Evolutionary conservation across 208 protist species (phyloP).

Genomic region (Crithidia acanthocephali): DNA sequence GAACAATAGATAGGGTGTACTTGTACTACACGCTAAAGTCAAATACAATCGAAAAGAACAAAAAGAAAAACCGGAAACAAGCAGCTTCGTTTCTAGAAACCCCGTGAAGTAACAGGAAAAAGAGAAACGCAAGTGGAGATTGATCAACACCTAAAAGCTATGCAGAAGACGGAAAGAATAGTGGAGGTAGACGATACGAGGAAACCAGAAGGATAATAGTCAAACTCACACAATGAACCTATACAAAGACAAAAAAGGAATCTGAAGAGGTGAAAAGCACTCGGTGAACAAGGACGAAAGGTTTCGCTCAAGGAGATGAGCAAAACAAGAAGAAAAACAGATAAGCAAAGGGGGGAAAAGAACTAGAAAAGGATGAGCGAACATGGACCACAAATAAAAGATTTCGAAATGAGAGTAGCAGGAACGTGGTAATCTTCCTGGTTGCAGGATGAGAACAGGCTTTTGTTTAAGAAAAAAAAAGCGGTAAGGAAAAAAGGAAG

Average conservation of each 20-base stretch:
- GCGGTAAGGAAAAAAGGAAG: constrained; percentile 1
- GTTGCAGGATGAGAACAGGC: constrained; percentile 13
- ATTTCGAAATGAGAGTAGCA: not conserved
- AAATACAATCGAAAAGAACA: no score
- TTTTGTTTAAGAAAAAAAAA: not conserved
- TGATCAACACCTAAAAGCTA: no score
- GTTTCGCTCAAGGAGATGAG: no score
- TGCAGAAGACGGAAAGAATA: no score
- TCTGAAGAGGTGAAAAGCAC: no score
- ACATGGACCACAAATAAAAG: constrained; percentile 7
- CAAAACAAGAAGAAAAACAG: not conserved
- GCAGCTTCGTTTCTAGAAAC: not conserved
- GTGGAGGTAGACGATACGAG: no score
- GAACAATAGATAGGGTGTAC: not conserved
- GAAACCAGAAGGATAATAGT: not conserved
- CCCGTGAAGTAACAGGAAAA: no score
- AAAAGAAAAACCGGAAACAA: not conserved
- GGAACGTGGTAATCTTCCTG: not conserved
- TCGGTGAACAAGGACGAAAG: no score
- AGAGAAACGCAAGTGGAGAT: no score
- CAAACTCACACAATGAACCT: no score
- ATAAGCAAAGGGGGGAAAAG: not conserved
- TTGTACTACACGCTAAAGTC: no score
- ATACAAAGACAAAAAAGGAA: no score
- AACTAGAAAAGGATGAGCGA: not conserved